Base-by-base conservation (phyloP, 768 basidiomycete species). In the Rossbeevera mucosa region DNA sequence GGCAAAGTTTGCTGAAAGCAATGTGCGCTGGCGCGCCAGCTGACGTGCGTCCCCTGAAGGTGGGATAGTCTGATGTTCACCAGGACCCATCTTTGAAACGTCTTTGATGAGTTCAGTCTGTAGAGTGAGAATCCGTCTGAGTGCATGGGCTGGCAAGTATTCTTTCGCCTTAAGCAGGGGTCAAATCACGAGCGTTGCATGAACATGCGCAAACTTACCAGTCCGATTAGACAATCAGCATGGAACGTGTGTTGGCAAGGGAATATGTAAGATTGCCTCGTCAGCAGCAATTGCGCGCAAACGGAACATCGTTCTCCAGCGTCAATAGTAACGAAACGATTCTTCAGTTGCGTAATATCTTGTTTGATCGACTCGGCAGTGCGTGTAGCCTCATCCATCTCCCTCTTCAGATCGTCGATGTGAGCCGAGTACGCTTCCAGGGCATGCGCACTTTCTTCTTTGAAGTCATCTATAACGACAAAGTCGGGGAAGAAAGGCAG, bases 401-500 rank as follows among this genome's bases (percentile, higher is more conserved):
- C 96, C 47, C 72, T 80, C 70, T 94, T 94, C 54, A 99, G 78
- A 28, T 75, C 74, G 48, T 94, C 93, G 43, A 98, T 98, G 60
- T 93, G 90, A 16, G 85, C 80, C 38, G 91, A 91, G 66, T 97
- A 98, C 2, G 89, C 89, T 66, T 99, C 95, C 58, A 99, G 73
- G 0, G 96, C 96, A 54, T 86, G 86, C 46, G 94, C 95, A 58
- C 98, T 98, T 71, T 98, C 95, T 61, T 95, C 91, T 69, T 99
- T 99, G 80, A 99, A 98, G 66, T 98, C 96, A 66, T 98, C 96
- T 59, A 99, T 97, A 53, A 97, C 91, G 12, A 95, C 93, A 65
- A 99, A 99, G 72, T 98, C 95, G 2, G 96, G 95, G 83, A 99
- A 98, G 84, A 98, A 99, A 5, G 96, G 96, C 16, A 99, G 74